phyloP scores from a whole-genome alignment of 306 rosid species.

The Sphenostylis stenocarpa region DNA sequence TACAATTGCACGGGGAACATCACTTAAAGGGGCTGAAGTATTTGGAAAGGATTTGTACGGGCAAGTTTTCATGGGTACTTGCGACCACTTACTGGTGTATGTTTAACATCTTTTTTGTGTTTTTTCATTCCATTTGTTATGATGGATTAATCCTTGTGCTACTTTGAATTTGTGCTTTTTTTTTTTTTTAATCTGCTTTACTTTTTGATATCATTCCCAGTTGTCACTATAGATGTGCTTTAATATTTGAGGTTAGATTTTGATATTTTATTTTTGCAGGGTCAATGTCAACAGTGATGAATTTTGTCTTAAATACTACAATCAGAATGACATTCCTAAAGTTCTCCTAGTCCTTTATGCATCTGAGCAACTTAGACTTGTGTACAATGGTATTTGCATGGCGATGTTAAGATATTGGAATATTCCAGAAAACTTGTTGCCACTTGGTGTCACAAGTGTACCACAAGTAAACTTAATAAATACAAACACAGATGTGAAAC shows the following conservation, averaged over 20 bases:
- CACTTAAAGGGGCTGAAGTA: conserved; percentile 76
- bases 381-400: conserved; percentile 54
- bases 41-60: conserved; percentile 74
- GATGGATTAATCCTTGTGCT: conserved; percentile 7
- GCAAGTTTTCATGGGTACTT: conserved; percentile 78
- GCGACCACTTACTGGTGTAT: conserved; percentile 91
- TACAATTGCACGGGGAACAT: conserved; percentile 55
- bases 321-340: conserved; percentile 62
- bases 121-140: conserved; percentile 15
- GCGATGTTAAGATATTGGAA: conserved; percentile 67
- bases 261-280: conserved; percentile 55
- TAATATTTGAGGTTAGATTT: conserved; percentile 10
- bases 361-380: conserved; percentile 47
- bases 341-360: conserved; percentile 62
- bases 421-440: conserved; percentile 52
- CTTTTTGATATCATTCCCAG: background rate
- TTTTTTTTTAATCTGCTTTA: background rate
- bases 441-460: conserved; percentile 41
- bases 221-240: conserved; percentile 3
- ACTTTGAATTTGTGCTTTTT: conserved; percentile 8
- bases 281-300: conserved; percentile 46
- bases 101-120: conserved; percentile 47
- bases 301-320: conserved; percentile 68
- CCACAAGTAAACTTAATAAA: conserved; percentile 31
- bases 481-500: conserved; percentile 26